phyloP scores from a whole-genome alignment of 2,329 filamentous ascomycete species.

The Diaporthe capsici region DNA sequence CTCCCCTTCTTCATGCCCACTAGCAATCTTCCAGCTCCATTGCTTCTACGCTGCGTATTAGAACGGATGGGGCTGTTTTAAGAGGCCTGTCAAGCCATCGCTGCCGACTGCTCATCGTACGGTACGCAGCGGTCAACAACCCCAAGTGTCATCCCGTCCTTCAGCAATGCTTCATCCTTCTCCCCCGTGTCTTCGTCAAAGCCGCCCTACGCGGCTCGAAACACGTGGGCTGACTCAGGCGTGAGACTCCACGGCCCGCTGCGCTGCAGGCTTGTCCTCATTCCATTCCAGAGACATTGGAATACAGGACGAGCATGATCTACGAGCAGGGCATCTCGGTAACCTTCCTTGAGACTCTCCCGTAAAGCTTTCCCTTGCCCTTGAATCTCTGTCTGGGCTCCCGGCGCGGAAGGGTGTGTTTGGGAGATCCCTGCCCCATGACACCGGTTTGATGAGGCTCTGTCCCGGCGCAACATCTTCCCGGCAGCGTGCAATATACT shows the following conservation, averaged over 20 bases:
- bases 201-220: conserved; percentile 1
- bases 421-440: conserved; percentile 28
- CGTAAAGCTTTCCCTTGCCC: conserved; percentile 29
- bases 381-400: not conserved
- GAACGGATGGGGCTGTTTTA: not conserved
- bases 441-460: conserved; percentile 22
- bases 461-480: conserved; percentile 11
- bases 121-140: not conserved
- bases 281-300: not conserved
- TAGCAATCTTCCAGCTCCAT: not conserved
- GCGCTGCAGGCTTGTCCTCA: not conserved
- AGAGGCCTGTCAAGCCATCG: not conserved
- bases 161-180: conserved; percentile 26
- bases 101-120: not conserved
- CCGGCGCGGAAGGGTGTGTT: conserved; percentile 19
- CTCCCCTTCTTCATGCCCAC: conserved; percentile 22
- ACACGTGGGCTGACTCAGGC: conserved; percentile 21
- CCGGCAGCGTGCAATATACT: conserved; percentile 19
- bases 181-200: not conserved
- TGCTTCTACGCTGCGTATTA: too few relatives aligned
- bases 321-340: conserved; percentile 15
- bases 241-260: not conserved
- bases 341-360: conserved; percentile 31
- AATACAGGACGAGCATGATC: conserved; percentile 15
- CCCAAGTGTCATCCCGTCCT: not conserved